Percentiles rank a stretch among this genome's conserved stretches.
phyloP scores from a whole-genome alignment of 2,329 filamentous ascomycete species.

The Acephala macrosclerotiorum region DNA sequence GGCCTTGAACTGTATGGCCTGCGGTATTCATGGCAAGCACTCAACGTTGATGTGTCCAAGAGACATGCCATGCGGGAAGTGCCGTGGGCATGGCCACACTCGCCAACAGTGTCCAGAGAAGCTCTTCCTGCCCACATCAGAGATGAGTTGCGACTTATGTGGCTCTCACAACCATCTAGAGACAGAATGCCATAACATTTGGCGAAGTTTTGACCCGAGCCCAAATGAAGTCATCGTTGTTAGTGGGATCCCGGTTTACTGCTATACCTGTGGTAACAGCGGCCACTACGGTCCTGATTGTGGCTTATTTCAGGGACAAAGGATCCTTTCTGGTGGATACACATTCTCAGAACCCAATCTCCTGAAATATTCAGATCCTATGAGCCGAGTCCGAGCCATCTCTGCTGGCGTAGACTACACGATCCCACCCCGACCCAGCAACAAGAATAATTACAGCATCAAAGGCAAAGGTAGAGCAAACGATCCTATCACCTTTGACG shows the following conservation, averaged over 20 bases:
- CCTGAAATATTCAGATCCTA: constrained; percentile 56
- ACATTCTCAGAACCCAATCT: constrained; percentile 62
- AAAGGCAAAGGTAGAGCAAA: constrained; percentile 43
- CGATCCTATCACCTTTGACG: constrained; percentile 41
- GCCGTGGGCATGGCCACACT: constrained; percentile 67
- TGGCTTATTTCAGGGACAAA: constrained; percentile 35
- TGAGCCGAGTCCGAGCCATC: constrained; percentile 44
- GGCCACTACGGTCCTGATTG: constrained; percentile 68
- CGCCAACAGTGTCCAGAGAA: constrained; percentile 61
- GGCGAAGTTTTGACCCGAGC: constrained; percentile 61
- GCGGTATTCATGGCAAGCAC: constrained; percentile 50
- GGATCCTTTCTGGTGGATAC: constrained; percentile 45
- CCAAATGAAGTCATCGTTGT: constrained; percentile 55
- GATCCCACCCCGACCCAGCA: constrained; percentile 26
- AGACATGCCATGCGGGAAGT: constrained; percentile 62
- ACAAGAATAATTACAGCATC: constrained; percentile 38
- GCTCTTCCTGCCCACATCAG: constrained; percentile 57
- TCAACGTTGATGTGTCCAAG: constrained; percentile 58
- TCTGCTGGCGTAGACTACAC: constrained; percentile 41
- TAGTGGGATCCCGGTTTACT: constrained; percentile 56
- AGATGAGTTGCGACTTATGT: constrained; percentile 69
- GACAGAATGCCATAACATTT: constrained; percentile 64
- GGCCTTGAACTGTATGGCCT: constrained; percentile 56
- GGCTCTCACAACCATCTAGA: constrained; percentile 63
- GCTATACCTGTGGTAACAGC: constrained; percentile 61